Base-by-base conservation (phyloP, 2,329 filamentous ascomycete genomes). In the Sclerotinia spermophila region DNA sequence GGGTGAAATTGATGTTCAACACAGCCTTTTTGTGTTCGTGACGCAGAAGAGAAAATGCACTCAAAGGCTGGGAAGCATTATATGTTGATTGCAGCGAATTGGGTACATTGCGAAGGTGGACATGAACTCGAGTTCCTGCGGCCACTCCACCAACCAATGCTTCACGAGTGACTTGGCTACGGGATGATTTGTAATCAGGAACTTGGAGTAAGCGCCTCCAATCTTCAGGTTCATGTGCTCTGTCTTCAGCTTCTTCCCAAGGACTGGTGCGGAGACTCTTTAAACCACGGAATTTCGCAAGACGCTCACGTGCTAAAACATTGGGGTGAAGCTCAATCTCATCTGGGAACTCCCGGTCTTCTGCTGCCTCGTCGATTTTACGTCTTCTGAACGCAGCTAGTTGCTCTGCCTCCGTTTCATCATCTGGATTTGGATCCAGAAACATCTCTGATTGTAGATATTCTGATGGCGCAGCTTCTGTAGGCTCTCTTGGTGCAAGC, bases 401-500 rank as follows among this genome's bases (percentile, higher is more conserved):
- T 78, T 96, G 90, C 76, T 90, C 86, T 2, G 92, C 87, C 75
- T 90, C 87, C 19, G 91, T 91, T 77, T 96, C 94, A 73, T 97
- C 94, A 76, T 97, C 90, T 1, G 91, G 92, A 67, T 89, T 87
- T 30, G 85, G 88, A 78, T 92, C 79, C 10, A 93, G 82, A 82
- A 98, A 97, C 86, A 93, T 93, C 81, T 97, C 96, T 1, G 94
- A 97, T 78, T 96, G 92, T 1, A 94, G 92, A 78, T 97, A 97
- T 79, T 98, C 94, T 13, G 96, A 95, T 55, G 91, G 90, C 7
- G 88, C 92, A 69, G 83, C 90, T 80, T 96, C 94, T 0, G 92
- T 96, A 71, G 89, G 89, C 71, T 90, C 87, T 10, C 85, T 87
- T 68, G 83, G 86, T 65, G 86, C 86, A 56, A 90, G 82, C 8